phyloP scores from a whole-genome alignment of 2,329 filamentous ascomycete species.

The Penicillium rolfsii region DNA sequence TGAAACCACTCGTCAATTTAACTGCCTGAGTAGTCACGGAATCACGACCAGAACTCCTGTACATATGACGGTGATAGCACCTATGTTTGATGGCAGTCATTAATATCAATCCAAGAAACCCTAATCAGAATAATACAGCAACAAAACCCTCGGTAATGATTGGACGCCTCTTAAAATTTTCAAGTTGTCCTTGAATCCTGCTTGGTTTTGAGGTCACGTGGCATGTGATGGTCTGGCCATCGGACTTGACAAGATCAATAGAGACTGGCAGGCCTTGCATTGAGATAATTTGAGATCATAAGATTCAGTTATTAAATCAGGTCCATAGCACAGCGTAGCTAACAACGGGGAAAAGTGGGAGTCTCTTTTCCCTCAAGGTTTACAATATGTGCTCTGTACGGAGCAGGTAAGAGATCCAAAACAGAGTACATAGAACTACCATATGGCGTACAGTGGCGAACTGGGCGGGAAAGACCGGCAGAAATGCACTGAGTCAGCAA shows the following conservation, averaged over 20 bases:
- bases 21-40: too few relatives aligned
- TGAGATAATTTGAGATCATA: not conserved
- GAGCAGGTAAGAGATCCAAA: not conserved
- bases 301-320: not conserved
- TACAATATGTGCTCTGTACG: not conserved
- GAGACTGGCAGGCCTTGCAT: not conserved
- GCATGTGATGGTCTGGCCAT: not conserved
- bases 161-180: not conserved
- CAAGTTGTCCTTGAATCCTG: too few relatives aligned
- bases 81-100: too few relatives aligned
- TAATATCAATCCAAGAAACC: too few relatives aligned
- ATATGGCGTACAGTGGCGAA: too few relatives aligned
- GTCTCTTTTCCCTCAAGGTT: not conserved
- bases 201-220: not conserved
- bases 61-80: too few relatives aligned
- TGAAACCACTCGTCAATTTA: too few relatives aligned
- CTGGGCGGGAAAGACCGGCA: not conserved
- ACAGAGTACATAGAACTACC: too few relatives aligned
- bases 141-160: not conserved
- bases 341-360: not conserved
- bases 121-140: not conserved
- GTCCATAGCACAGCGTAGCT: not conserved
- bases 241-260: not conserved
- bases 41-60: too few relatives aligned
- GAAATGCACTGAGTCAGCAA: constrained; percentile 20